Conservation (phyloP, 2,329 filamentous ascomycete genomes). For the Nothopassalora personata region DNA sequence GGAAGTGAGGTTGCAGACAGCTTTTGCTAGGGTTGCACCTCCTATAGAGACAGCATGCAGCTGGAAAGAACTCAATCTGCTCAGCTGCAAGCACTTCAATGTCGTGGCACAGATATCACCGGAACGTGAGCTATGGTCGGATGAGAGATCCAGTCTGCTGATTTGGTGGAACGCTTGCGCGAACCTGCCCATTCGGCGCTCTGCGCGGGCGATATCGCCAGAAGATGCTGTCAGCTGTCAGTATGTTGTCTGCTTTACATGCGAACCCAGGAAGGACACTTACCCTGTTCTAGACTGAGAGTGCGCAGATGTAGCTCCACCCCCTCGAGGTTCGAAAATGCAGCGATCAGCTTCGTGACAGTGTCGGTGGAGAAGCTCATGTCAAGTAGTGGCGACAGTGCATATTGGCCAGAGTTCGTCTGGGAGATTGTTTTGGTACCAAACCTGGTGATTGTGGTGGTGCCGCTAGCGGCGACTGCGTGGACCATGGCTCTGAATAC, state of each 20-base stretch:
- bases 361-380: conserved; percentile 12
- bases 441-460: conserved; percentile 12
- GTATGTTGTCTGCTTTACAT: conserved; percentile 1
- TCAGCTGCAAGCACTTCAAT: conserved; percentile 7
- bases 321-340: conserved; percentile 14
- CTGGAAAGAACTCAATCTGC: conserved; percentile 11
- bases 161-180: conserved; percentile 6
- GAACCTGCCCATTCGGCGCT: conserved; percentile 7
- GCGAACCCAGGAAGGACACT: neutral
- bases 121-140: conserved; percentile 7
- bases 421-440: conserved; percentile 4
- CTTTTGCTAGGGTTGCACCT: conserved; percentile 8
- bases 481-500: conserved; percentile 16
- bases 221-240: neutral
- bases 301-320: conserved; percentile 14
- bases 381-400: conserved; percentile 12
- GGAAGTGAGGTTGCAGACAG: conserved; percentile 7
- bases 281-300: neutral
- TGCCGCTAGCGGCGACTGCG: conserved; percentile 18
- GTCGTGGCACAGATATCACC: conserved; percentile 7
- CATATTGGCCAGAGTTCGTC: neutral
- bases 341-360: conserved; percentile 5
- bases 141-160: conserved; percentile 5
- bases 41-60: conserved; percentile 12
- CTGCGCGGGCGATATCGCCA: conserved; percentile 1